phyloP scores from a whole-genome alignment of 2,329 filamentous ascomycete genomes.

The Xylariaceae sp. region DNA sequence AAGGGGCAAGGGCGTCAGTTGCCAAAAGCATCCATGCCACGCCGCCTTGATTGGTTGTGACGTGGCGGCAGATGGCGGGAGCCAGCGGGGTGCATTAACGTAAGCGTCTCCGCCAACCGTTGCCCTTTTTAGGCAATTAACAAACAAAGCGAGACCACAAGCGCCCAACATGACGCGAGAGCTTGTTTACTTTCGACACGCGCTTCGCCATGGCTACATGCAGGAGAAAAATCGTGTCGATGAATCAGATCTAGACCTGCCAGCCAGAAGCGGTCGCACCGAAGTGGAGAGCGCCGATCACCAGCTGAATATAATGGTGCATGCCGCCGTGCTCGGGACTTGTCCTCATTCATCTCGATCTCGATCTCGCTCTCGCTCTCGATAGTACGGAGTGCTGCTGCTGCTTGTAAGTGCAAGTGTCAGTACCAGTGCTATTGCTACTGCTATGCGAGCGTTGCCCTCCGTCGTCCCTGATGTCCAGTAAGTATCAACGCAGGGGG shows the following conservation, averaged over 20 bases:
- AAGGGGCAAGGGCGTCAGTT: not conserved
- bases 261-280: not conserved
- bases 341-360: too few relatives aligned
- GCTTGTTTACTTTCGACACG: conserved; percentile 19
- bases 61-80: conserved; percentile 17
- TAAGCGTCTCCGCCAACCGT: conserved; percentile 29
- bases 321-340: not conserved
- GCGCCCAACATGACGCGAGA: not conserved
- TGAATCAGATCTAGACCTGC: not conserved
- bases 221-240: not conserved
- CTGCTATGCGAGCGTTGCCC: not conserved
- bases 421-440: too few relatives aligned
- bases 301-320: not conserved
- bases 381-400: too few relatives aligned
- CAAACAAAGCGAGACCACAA: conserved; percentile 38
- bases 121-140: conserved; percentile 37
- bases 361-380: too few relatives aligned
- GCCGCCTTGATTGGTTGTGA: conserved; percentile 23
- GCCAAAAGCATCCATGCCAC: conserved; percentile 12
- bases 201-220: conserved; percentile 12
- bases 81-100: not conserved
- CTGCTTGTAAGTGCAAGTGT: too few relatives aligned
- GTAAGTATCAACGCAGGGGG: not conserved
- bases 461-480: not conserved
- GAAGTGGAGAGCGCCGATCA: not conserved